These are phyloP conservation scores for Lentinula detonsa DNA, from an alignment of 768 basidiomycete genomes.

Conservation along the genomic window DNA sequence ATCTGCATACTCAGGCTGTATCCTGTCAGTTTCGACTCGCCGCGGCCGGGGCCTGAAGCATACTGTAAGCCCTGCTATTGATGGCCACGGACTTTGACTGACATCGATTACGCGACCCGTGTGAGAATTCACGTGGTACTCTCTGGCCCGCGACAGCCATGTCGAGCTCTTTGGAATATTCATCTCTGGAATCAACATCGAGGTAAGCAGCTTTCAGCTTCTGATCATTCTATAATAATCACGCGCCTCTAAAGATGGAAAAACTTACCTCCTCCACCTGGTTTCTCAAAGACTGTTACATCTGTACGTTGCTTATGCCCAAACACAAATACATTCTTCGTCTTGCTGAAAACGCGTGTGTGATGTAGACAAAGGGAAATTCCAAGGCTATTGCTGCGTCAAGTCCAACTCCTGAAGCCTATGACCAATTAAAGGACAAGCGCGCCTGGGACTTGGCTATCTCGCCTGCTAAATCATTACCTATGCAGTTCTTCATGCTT, in stretches of 20 bases:
- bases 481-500: slow-evolving; percentile 98
- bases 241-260: slow-evolving; percentile 42
- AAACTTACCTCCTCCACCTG: slow-evolving; percentile 59
- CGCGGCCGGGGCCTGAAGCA: no score
- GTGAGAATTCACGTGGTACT: no score
- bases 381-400: slow-evolving; percentile 21
- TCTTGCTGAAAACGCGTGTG: slow-evolving; percentile 8
- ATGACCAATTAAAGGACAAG: slow-evolving; percentile 65
- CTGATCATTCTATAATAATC: neutral
- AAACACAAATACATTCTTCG: slow-evolving; percentile 13
- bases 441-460: slow-evolving; percentile 86
- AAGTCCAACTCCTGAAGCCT: slow-evolving; percentile 36
- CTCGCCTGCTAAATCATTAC: slow-evolving; percentile 81
- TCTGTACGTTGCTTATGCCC: slow-evolving; percentile 17
- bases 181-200: slow-evolving; percentile 32
- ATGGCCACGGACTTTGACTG: no score
- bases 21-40: no score
- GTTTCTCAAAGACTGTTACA: slow-evolving; percentile 48
- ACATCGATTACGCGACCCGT: no score
- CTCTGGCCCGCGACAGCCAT: neutral
- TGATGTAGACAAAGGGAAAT: slow-evolving; percentile 33
- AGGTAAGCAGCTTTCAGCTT: slow-evolving; percentile 19
- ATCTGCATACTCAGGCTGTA: no score
- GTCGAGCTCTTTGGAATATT: slow-evolving; percentile 27
- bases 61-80: no score